These are phyloP conservation scores for Pestalotiopsis sp. DNA, from an alignment of 2,329 filamentous ascomycete genomes.

Conservation along the genomic window DNA sequence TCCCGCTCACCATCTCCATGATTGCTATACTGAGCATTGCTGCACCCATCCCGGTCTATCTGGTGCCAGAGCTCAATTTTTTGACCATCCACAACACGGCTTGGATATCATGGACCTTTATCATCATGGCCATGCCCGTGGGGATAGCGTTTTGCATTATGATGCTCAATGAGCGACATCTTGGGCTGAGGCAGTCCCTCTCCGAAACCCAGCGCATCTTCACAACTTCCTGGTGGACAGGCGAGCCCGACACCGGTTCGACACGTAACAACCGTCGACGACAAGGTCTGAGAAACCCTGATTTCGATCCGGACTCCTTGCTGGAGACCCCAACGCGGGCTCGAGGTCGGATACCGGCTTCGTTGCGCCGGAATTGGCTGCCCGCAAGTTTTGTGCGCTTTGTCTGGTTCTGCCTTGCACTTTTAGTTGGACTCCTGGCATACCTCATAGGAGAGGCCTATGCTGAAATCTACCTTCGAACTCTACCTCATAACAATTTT, in stretches of 20 bases:
- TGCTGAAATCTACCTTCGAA: slow-evolving; percentile 69
- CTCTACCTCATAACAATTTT: slow-evolving; percentile 65
- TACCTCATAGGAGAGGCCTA: slow-evolving; percentile 72
- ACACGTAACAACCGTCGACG: slow-evolving; percentile 40
- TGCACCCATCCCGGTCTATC: slow-evolving; percentile 62
- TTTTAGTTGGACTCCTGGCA: slow-evolving; percentile 64
- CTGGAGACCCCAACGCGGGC: slow-evolving; percentile 25
- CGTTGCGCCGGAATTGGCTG: slow-evolving; percentile 56
- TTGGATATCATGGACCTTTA: slow-evolving; percentile 72
- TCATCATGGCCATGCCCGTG: slow-evolving; percentile 72
- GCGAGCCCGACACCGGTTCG: slow-evolving; percentile 51
- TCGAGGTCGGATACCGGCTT: slow-evolving; percentile 30
- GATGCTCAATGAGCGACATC: slow-evolving; percentile 64
- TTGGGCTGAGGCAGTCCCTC: slow-evolving; percentile 61
- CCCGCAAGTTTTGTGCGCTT: slow-evolving; percentile 70
- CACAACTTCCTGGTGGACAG: slow-evolving; percentile 67
- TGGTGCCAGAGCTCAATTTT: slow-evolving; percentile 52
- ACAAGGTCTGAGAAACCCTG: slow-evolving; percentile 33
- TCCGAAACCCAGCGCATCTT: slow-evolving; percentile 71
- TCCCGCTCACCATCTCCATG: slow-evolving; percentile 63
- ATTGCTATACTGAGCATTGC: slow-evolving; percentile 64
- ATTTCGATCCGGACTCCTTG: slow-evolving; percentile 40
- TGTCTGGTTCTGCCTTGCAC: slow-evolving; percentile 68
- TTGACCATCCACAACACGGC: slow-evolving; percentile 65
- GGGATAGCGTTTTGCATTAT: slow-evolving; percentile 66